Percentiles rank a stretch among this genome's conserved stretches.
phyloP scores from a whole-genome alignment of 176 grass and related monocot species.

The Oropetium thomaeum region DNA sequence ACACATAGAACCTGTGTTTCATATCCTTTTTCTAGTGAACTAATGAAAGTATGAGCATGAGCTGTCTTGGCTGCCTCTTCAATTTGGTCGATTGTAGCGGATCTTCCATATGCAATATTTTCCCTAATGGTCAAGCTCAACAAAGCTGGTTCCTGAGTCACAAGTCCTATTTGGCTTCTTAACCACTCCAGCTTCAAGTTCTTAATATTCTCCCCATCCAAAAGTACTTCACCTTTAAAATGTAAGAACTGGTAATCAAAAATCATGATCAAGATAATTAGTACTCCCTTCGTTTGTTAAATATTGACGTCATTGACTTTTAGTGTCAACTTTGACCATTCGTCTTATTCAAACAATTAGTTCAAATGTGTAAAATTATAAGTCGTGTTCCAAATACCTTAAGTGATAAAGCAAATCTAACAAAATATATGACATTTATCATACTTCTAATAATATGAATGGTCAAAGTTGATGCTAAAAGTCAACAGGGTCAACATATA shows the following conservation, averaged over 20 bases:
- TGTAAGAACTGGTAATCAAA: slow-evolving; percentile 2
- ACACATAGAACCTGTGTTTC: slow-evolving; percentile 68
- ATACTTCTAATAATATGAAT: no score
- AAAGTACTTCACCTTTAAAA: slow-evolving; percentile 86
- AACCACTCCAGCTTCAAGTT: slow-evolving; percentile 87
- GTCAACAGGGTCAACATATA: no score
- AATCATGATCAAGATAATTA: not conserved
- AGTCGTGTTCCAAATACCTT: no score
- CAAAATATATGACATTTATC: no score
- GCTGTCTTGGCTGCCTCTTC: slow-evolving; percentile 98
- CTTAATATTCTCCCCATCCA: slow-evolving; percentile 99
- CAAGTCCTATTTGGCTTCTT: slow-evolving; percentile 98
- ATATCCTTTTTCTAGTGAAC: slow-evolving; percentile 93
- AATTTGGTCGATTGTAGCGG: slow-evolving; percentile 86
- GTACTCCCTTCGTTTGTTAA: no score
- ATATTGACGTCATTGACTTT: no score
- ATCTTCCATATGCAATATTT: slow-evolving; percentile 95
- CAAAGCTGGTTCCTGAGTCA: slow-evolving; percentile 96
- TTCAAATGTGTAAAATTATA: no score
- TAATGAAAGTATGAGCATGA: slow-evolving; percentile 95
- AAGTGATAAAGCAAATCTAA: no score
- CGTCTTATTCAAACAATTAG: no score
- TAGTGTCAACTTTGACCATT: no score
- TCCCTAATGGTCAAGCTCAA: slow-evolving; percentile 97
- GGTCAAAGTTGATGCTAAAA: no score